phyloP scores from a whole-genome alignment of 495 filamentous ascomycete genomes.

The Aspergillus indologenus region DNA sequence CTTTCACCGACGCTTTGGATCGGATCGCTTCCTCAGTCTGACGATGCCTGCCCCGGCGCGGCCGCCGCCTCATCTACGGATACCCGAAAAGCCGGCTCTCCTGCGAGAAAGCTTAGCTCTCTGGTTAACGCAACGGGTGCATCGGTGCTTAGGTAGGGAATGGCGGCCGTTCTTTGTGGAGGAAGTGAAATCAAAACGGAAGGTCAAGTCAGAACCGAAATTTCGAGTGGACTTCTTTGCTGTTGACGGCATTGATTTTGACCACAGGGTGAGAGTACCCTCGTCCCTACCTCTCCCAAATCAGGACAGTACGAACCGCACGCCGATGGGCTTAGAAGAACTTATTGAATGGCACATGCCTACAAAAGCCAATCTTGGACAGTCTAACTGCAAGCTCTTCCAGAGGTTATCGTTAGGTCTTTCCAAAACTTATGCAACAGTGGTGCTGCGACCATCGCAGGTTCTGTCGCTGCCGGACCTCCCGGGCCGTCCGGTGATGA shows the following conservation, averaged over 20 bases:
- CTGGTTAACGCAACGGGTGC: conserved; percentile 43
- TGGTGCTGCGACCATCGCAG: conserved; percentile 41
- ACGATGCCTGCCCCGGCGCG: conserved; percentile 36
- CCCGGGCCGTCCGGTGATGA: conserved; percentile 58
- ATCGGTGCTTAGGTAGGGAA: conserved; percentile 40
- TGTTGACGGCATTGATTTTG: conserved; percentile 45
- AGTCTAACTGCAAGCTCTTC: conserved; percentile 53
- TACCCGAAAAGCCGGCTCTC: conserved; percentile 21
- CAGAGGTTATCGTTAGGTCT: conserved; percentile 42
- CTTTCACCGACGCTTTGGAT: conserved; percentile 47
- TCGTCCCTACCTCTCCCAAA: conserved; percentile 21
- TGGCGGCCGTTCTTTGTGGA: conserved; percentile 51
- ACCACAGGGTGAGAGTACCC: conserved; percentile 5
- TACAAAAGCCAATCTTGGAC: conserved; percentile 32
- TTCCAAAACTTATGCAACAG: conserved; percentile 47
- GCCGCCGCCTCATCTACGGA: conserved; percentile 35
- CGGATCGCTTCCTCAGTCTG: conserved; percentile 46
- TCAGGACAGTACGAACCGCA: conserved; percentile 27
- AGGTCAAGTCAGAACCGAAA: conserved; percentile 25
- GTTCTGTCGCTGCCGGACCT: conserved; percentile 35
- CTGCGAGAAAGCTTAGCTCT: conserved; percentile 35
- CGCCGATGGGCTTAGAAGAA: conserved; percentile 36
- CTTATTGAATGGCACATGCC: conserved; percentile 55
- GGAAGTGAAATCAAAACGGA: conserved; percentile 37
- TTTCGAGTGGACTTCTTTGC: conserved; percentile 55